A percentile compares a stretch with the other conserved stretches of the same genome.
phyloP scores from a whole-genome alignment of 2,329 filamentous ascomycete genomes.

The Myriosclerotinia curreyana region DNA sequence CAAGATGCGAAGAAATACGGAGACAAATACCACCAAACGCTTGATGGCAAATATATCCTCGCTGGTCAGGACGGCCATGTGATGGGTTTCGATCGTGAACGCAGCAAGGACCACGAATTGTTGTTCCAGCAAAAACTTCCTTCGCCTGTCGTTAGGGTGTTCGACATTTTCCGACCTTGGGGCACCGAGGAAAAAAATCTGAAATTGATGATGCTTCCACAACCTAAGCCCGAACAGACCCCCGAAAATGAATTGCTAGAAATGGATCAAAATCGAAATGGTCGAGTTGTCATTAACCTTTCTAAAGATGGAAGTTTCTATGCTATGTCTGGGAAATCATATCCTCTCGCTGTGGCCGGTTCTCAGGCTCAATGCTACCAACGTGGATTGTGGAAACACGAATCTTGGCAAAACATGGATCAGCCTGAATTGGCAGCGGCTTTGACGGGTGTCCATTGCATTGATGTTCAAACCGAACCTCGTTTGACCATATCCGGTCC shows the following conservation, averaged over 20 bases:
- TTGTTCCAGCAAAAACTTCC: constrained; percentile 68
- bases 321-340: constrained; percentile 81
- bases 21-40: constrained; percentile 69
- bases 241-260: constrained; percentile 47
- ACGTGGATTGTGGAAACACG: constrained; percentile 49
- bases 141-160: constrained; percentile 80
- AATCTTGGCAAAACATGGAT: constrained; percentile 39
- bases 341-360: constrained; percentile 79
- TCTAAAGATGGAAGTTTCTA: constrained; percentile 90
- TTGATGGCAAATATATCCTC: constrained; percentile 87
- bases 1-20: constrained; percentile 67
- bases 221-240: constrained; percentile 64
- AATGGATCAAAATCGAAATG: constrained; percentile 51
- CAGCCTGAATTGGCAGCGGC: constrained; percentile 54
- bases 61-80: constrained; percentile 81
- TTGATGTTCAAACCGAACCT: constrained; percentile 49
- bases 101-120: constrained; percentile 35
- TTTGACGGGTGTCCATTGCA: constrained; percentile 68
- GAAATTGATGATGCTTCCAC: constrained; percentile 79
- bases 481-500: constrained; percentile 47
- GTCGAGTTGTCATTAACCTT: constrained; percentile 79
- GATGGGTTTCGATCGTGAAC: constrained; percentile 69
- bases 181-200: constrained; percentile 64
- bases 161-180: constrained; percentile 77
- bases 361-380: constrained; percentile 52